Evolutionary conservation across 495 filamentous ascomycete genomes (phyloP), one percentile per base, ranked within the genome.

Genomic region (Aspergillus sclerotioniger): DNA sequence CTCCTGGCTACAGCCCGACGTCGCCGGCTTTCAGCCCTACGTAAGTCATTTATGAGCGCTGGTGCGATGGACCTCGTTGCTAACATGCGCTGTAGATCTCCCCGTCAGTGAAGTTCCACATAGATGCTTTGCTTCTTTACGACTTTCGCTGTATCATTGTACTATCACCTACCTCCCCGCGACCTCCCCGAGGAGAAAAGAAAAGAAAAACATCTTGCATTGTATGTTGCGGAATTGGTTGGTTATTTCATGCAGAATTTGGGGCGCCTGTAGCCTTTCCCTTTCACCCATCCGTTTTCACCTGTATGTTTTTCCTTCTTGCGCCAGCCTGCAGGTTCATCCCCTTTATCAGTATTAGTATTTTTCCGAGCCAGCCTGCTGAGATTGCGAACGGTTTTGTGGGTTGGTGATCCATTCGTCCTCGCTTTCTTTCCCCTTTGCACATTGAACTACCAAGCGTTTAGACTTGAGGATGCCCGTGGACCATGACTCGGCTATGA

Each of bases 1-100:
- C 80, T 54, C 82, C 82, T 54, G 78, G 79, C 44, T 85, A 82
- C 69, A 83, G 81, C 57, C 83, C 83, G 32, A 82, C 77, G 58
- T 80, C 78, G 25, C 79, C 79, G 51, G 71, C 74, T 53, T 80
- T 73, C 54, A 78, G 75, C 53, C 74, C 75, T 60, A 70, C 75
- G 74, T 78, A 68, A 67, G 75, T 71, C 25, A 16, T 47, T 8
- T 20, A 29, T 9, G 31, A 0, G 21, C 15, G 6, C 8, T 21
- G 2, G 31, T 16, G 16, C 19, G 37, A 12, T 12, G 43, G 20
- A 10, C 13, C 19, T 20, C 19, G 10, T 35, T 33, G 39, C 68
- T 74, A 67, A 69, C 69, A 29, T 31, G 41, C 51, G 45, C 31
- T 63, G 58, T 62, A 83, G 80, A 70, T 82, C 76, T 68, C 82